Evolutionary conservation across 2,329 filamentous ascomycete species (phyloP), one percentile per base, ranked within the genome.

Genomic region (Fusarium lyarnte): DNA sequence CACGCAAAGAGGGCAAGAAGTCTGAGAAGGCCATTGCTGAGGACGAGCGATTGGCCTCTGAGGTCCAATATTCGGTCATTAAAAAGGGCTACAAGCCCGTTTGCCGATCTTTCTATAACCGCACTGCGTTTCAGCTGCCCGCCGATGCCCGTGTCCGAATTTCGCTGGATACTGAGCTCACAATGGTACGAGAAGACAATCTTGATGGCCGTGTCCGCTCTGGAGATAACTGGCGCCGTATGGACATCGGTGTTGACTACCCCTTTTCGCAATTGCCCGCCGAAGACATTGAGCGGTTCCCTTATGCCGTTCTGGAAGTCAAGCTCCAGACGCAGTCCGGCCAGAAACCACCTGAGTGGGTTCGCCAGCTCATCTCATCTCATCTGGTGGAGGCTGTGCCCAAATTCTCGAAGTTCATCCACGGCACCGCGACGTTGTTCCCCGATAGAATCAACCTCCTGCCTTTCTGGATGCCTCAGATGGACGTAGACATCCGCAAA

Each of bases 391-490:
- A 99, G 84, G 95, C 96, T n/a, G 95, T 99, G 5, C 96, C 96
- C 70, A 99, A 99, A 80, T 99, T 98, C 83, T 98, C 94, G 79
- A 99, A 99, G 84, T 99, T 98, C 81, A 98, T 99, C 65, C 96
- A 99, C 81, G 96, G 96, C 66, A 94, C 92, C 4, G 95, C 95
- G 14, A 93, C 90, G 16, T 84, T 99, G 49, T 97, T 98, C 81
- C 95, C 95, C 0, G 88, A 91, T 47, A 90, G 93, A 61, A 99
- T 99, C 82, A 87, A 98, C 52, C 87, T 99, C 17, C 86, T 99
- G 10, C 96, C 96, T 2, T 99, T 94, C 86, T 99, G 96, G 96
- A 93, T 95, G 86, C 96, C 96, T 2, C 96, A 99, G 83, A 99
- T 99, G 96, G 92, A 97, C 74, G 91, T 97, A 29, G 96, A 99